Base-by-base conservation (phyloP, 306 rosid genomes). In the Acacia crassicarpa region DNA sequence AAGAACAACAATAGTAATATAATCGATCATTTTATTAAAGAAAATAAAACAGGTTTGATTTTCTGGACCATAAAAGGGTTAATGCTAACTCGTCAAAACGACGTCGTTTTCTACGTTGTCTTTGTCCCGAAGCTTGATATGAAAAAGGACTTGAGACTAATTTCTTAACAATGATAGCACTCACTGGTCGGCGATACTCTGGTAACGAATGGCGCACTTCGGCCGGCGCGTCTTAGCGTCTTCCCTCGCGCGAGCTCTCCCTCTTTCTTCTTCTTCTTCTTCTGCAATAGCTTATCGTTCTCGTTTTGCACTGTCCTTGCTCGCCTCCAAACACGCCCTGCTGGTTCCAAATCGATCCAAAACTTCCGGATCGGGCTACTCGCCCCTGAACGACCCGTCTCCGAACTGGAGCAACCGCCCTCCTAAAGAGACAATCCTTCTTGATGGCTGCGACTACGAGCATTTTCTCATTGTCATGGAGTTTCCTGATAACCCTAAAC, bases 331-430 rank as follows among this genome's bases (percentile, higher is more conserved):
- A 68, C 94, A 80, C 45, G 30, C 73, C 84, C 77, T 49, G 13
- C 83, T 83, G 44, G 6, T 68, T 33, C 84, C 85, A 2, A 68
- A 82, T 85, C 94, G 94, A 5, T 19, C 38, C 65, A 89, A 88
- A 79, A 66, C 90, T 15, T 91, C 97, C 6, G 94, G 97, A 44
- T 69, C 94, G 68, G 96, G 99, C 22, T 93, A 92, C 89, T 95
- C 99, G 17, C 99, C 98, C 3, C 84, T 95, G 61, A 92, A 93
- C 80, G 98, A 95, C 68, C 92, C 99, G 4, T 84, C 95, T 6
- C 99, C 97, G 4, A 95, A 91, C 67, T 95, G 97, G 99, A 95
- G 94, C 77, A 93, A 95, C 76, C 97, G 97, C 19, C 98, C 98
- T 2, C 99, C 99, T 2, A 93, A 89, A 86, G 99, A 95, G 78